These are phyloP conservation scores for Mimosa pudica DNA, from an alignment of 306 rosid species.

Conservation along the genomic window DNA sequence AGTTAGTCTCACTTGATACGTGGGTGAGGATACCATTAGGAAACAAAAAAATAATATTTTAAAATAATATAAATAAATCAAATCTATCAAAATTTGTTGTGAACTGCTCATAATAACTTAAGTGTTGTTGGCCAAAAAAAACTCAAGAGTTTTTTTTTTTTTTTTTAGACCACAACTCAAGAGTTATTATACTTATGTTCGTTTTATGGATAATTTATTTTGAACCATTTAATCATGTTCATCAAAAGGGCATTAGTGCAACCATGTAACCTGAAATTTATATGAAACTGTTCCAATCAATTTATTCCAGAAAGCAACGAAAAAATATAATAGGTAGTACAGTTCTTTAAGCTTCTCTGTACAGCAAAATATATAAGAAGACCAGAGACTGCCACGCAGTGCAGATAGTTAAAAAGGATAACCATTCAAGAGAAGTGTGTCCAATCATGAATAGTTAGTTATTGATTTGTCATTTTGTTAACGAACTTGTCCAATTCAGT, in stretches of 20 bases:
- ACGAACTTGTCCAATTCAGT: slow-evolving; percentile 47
- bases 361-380: slow-evolving; percentile 14
- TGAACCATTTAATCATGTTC: too few species aligned
- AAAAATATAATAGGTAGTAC: background rate
- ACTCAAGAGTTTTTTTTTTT: too few species aligned
- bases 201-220: too few species aligned
- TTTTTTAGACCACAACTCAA: too few species aligned
- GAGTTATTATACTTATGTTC: too few species aligned
- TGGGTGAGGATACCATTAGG: too few species aligned
- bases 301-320: background rate
- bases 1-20: too few species aligned
- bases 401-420: slow-evolving; percentile 37
- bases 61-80: too few species aligned
- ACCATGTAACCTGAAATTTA: background rate
- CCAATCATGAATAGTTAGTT: slow-evolving; percentile 37
- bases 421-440: slow-evolving; percentile 38
- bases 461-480: slow-evolving; percentile 26
- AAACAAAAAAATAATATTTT: too few species aligned
- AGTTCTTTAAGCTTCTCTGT: slow-evolving; percentile 26
- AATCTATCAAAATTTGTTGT: too few species aligned
- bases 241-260: background rate
- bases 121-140: too few species aligned
- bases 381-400: slow-evolving; percentile 34
- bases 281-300: background rate
- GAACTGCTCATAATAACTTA: too few species aligned